These are phyloP conservation scores for Artemisia argyi DNA, from an alignment of 129 eudicot genomes.

Conservation along the genomic window DNA sequence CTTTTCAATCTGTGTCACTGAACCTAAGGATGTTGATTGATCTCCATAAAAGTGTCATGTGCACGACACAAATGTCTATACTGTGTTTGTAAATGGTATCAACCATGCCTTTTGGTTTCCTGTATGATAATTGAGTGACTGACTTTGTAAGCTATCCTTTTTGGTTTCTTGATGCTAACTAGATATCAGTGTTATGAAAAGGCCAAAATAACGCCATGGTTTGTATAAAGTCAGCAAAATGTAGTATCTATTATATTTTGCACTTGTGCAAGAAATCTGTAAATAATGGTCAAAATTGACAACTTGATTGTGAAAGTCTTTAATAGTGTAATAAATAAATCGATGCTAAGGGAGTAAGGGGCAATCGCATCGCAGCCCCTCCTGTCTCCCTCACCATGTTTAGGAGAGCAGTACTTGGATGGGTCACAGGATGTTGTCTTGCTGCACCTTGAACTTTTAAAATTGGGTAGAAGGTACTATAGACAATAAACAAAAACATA, in stretches of 20 bases:
- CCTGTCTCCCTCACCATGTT: neutral
- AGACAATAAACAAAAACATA: conserved; percentile 16
- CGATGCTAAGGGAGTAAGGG: neutral
- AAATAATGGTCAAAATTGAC: neutral
- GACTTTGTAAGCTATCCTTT: neutral
- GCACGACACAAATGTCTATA: neutral
- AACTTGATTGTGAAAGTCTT: neutral
- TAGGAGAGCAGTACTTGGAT: neutral
- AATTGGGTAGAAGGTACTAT: neutral
- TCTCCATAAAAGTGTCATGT: neutral
- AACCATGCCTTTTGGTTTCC: neutral
- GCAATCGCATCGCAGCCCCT: no score
- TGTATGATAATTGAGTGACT: neutral
- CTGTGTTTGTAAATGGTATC: neutral
- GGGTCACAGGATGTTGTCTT: conserved; percentile 16
- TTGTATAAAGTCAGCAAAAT: neutral
- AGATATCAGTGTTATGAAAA: no score
- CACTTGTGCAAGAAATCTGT: neutral
- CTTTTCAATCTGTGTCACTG: neutral
- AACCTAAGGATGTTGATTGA: neutral
- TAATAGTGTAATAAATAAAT: neutral
- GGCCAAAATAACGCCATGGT: no score
- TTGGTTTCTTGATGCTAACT: no score
- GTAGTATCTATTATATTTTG: neutral
- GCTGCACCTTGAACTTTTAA: conserved; percentile 16